Evolutionary conservation across 495 filamentous ascomycete species (phyloP), one percentile per base, ranked within the genome.

Genomic region (Penicillium ucsense): DNA sequence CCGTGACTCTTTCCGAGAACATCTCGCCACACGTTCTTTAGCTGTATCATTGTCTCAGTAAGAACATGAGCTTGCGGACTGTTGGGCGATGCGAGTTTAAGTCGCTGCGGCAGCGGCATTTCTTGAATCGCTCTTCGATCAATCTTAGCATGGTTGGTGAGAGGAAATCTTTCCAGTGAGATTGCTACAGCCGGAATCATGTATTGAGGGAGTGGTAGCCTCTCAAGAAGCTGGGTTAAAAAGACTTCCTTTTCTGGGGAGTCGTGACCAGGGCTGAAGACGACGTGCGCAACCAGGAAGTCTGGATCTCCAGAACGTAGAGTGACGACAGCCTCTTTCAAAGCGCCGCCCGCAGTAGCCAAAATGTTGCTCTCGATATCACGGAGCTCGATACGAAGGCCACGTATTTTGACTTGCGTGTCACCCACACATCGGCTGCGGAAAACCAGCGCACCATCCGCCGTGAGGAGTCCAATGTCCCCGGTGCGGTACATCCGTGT

Each of bases 331-430:
- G 52, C 72, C 30, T 68, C 57, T 2, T 4, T 29, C 0, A 76
- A 8, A 0, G 20, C 31, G 1, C 63, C 65, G 0, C 55, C 43
- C 2, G 64, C 49, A 0, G 58, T 47, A 1, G 43, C 5, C 3
- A 74, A 3, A 1, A 77, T 61, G 10, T 49, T 50, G 3, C 20
- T 51, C 36, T 73, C 72, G 11, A 78, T 61, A 6, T 81, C 77
- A 0, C 45, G n/a, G 2, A 81, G 59, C 2, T 79, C 76, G 8
- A 78, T 67, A 0, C 77, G 74, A 3, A 74, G 7, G 0, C 78
- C 78, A 3, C 67, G 59, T 1, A 81, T 36, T 48, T 82, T 80
- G 34, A 80, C 53, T 47, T 77, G 72, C 0, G 59, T 67, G 51
- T 74, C 51, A 3, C 73, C 74, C 0, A 46, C 50, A 5, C 75